Percentiles rank a stretch among this genome's conserved stretches.
phyloP scores from a whole-genome alignment of 129 eudicot species.

The Scalesia atractyloides region DNA sequence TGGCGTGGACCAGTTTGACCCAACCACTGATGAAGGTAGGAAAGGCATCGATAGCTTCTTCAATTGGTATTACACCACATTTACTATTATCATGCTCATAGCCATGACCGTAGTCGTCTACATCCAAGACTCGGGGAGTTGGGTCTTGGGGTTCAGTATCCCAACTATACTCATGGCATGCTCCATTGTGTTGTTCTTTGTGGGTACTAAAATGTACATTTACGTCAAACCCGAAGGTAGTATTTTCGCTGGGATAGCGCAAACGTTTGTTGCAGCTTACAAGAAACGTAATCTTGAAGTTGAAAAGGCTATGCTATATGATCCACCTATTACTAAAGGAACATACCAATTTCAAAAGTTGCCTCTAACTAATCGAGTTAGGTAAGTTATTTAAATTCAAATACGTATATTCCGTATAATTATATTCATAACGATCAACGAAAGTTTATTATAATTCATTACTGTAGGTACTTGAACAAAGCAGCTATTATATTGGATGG shows the following conservation, averaged over 20 bases:
- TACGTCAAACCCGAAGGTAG: slow-evolving; percentile 75
- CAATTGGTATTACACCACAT: slow-evolving; percentile 89
- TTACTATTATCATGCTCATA: slow-evolving; percentile 58
- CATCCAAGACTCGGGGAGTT: slow-evolving; percentile 70
- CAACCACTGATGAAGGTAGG: slow-evolving; percentile 77
- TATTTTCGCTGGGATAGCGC: slow-evolving; percentile 59
- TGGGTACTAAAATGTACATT: slow-evolving; percentile 58
- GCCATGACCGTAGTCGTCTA: slow-evolving; percentile 75
- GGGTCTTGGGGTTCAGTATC: slow-evolving; percentile 72
- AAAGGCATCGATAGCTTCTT: slow-evolving; percentile 84
- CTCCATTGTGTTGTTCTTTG: slow-evolving; percentile 61
- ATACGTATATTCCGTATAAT: no score
- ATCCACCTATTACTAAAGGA: slow-evolving; percentile 47
- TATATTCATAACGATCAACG: no score
- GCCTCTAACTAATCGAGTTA: slow-evolving; percentile 48
- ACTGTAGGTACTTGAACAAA: slow-evolving; percentile 74
- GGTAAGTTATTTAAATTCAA: slow-evolving; percentile 39
- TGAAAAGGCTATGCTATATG: slow-evolving; percentile 36
- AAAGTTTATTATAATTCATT: no score
- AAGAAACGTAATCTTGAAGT: slow-evolving; percentile 60
- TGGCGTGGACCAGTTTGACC: slow-evolving; percentile 91
- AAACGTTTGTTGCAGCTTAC: slow-evolving; percentile 60
- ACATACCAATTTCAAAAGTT: slow-evolving; percentile 42
- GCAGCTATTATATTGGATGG: slow-evolving; percentile 72
- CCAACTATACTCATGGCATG: slow-evolving; percentile 64